Conservation (phyloP, 208 protist genomes). For the Acanthamoeba sp. region DNA sequence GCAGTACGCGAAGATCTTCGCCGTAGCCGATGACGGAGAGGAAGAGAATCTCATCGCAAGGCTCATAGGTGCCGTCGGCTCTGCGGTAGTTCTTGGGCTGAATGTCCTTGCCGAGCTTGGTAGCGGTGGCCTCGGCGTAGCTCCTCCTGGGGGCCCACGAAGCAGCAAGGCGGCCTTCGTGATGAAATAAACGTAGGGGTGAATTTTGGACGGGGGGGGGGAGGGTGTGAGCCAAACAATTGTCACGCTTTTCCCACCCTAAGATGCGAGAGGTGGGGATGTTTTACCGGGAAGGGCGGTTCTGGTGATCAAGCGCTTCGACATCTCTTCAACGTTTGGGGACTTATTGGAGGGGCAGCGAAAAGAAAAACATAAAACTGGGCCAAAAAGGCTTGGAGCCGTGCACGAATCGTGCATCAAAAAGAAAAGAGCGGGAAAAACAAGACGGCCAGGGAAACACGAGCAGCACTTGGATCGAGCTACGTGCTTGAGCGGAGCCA, state of each 20-base stretch:
- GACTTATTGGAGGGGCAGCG: background rate
- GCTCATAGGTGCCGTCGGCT: background rate
- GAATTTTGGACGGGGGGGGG: background rate
- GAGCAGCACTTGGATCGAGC: too few species aligned
- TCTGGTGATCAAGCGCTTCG: slow-evolving; percentile 7
- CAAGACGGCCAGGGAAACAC: too few species aligned
- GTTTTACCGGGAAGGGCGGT: background rate
- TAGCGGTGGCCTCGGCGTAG: background rate
- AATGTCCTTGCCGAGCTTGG: slow-evolving; percentile 15
- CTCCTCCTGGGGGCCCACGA: background rate
- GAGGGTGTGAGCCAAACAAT: background rate
- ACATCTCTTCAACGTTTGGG: background rate
- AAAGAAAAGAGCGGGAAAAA: too few species aligned
- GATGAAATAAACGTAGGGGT: background rate
- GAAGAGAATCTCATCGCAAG: slow-evolving; percentile 23
- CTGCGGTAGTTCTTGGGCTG: slow-evolving; percentile 35
- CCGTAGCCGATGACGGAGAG: slow-evolving; percentile 21
- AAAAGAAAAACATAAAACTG: background rate
- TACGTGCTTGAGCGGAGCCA: too few species aligned
- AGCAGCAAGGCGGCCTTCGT: background rate
- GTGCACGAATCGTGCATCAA: background rate
- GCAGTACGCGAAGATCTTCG: background rate
- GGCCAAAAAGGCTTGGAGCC: background rate
- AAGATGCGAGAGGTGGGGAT: too few species aligned
- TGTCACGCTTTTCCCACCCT: too few species aligned